Conservation (phyloP, 2,329 filamentous ascomycete species). For the Aspergillus fructus region DNA sequence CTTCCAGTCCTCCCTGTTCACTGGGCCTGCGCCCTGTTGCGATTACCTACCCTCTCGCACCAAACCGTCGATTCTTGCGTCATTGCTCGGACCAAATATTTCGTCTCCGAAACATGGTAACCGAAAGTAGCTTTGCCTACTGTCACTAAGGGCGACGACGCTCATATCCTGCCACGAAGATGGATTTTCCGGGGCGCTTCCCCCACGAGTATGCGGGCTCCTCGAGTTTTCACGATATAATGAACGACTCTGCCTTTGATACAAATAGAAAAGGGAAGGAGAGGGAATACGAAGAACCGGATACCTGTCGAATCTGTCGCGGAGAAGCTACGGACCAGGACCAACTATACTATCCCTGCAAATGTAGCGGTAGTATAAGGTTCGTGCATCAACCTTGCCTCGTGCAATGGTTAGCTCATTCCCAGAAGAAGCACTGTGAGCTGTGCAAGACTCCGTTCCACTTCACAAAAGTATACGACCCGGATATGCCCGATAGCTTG, state of each 20-base stretch:
- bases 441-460: conserved; percentile 97
- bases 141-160: conserved; percentile 19
- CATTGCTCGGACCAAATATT: conserved; percentile 1
- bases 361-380: conserved; percentile 98
- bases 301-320: conserved; percentile 96
- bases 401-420: conserved; percentile 98
- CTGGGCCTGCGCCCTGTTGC: not conserved
- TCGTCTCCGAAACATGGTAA: conserved; percentile 22
- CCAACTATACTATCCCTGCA: conserved; percentile 95
- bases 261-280: conserved; percentile 40
- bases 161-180: conserved; percentile 17
- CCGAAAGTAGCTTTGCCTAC: conserved; percentile 15
- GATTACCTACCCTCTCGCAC: not conserved
- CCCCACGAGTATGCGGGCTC: conserved; percentile 21
- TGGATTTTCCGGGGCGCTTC: conserved; percentile 29
- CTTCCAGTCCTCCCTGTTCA: not conserved
- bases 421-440: conserved; percentile 99
- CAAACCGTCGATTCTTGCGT: conserved; percentile 1
- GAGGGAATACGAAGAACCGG: conserved; percentile 54
- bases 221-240: conserved; percentile 48
- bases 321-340: conserved; percentile 80
- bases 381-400: conserved; percentile 96
- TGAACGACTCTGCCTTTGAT: conserved; percentile 57
- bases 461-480: conserved; percentile 96
- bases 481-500: conserved; percentile 83